Evolutionary conservation across 1,139 yeast genomes (phyloP), one percentile per base, ranked within the genome.

Genomic region (Debaryomycetaceae sp.): DNA sequence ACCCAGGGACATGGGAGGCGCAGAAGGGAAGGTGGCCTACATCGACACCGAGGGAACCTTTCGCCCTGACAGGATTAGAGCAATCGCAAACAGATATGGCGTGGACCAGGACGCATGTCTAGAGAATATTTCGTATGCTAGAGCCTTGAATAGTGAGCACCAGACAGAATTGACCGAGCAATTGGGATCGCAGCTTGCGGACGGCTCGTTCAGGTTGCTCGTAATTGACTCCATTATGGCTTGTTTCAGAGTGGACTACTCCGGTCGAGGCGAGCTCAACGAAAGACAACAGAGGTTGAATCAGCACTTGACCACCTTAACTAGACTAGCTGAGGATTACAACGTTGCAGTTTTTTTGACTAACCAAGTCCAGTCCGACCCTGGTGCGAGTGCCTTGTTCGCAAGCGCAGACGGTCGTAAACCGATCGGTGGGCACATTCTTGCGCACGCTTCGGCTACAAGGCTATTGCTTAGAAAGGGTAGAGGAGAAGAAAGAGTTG

Each of bases 401-500:
- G 85, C 85, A 0, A 68, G 82, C 34, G 83, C 82, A 14, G 86
- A 81, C 60, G 84, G 85, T 7, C 68, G 84, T 48, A 81, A 81
- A 55, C 86, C 86, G 1, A 77, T 81, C 46, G 86, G 85, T 24
- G 86, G 85, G 0, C 86, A 81, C 59, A 80, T 80, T 34, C 60
- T 81, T 44, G 84, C 84, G 0, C 84, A 80, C 60, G 84, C 84
- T 1, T 78, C 84, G 13, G 85, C 84, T 4, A 81, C 86, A 2
- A 68, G 85, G 55, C 68, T 81, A 24, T 58, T 80, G 36, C 60
- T 80, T 13, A 65, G 84, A 53, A 81, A 81, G 52, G 85, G 86
- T 11, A 71, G 84, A 51, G 85, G 84, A 11, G 85, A 80, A 42
- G 86, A 81, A 58, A 66, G 85, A 55, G 84, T 80, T 8, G 84